Percentiles rank a stretch among this genome's conserved stretches.
Conservation (phyloP, 2,329 filamentous ascomycete genomes). For the Colletotrichum brevisporum region DNA sequence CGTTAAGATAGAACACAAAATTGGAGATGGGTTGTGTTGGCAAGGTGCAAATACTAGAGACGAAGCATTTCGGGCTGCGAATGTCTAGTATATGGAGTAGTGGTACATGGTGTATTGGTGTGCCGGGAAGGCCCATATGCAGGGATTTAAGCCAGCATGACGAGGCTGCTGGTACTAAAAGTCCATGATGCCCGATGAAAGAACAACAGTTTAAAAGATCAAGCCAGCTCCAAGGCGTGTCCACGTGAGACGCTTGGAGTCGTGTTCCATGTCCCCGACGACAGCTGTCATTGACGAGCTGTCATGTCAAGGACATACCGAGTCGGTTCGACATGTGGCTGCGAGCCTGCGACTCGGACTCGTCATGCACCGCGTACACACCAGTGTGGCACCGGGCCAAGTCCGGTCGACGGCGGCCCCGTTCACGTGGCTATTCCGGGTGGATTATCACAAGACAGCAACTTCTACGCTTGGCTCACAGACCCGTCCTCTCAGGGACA, state of each 20-base stretch:
- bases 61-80: not conserved
- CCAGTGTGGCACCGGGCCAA: not conserved
- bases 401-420: not conserved
- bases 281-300: conserved; percentile 28
- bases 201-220: conserved; percentile 6
- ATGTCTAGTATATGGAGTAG: not conserved
- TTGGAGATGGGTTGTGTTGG: not conserved
- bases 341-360: conserved; percentile 6
- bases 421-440: not conserved
- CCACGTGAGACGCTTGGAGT: conserved; percentile 7
- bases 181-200: conserved; percentile 7
- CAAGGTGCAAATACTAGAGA: not conserved
- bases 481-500: not conserved
- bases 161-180: not conserved
- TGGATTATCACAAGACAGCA: not conserved
- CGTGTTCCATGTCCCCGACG: conserved; percentile 16
- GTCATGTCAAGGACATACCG: conserved; percentile 6
- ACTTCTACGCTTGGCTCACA: not conserved
- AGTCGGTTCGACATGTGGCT: conserved; percentile 16
- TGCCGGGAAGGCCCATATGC: not conserved
- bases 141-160: not conserved
- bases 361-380: not conserved
- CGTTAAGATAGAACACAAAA: conserved; percentile 13
- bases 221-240: not conserved
- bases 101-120: not conserved